Evolutionary conservation across 2,329 filamentous ascomycete genomes (phyloP).

Genomic region (Exophiala sp.): DNA sequence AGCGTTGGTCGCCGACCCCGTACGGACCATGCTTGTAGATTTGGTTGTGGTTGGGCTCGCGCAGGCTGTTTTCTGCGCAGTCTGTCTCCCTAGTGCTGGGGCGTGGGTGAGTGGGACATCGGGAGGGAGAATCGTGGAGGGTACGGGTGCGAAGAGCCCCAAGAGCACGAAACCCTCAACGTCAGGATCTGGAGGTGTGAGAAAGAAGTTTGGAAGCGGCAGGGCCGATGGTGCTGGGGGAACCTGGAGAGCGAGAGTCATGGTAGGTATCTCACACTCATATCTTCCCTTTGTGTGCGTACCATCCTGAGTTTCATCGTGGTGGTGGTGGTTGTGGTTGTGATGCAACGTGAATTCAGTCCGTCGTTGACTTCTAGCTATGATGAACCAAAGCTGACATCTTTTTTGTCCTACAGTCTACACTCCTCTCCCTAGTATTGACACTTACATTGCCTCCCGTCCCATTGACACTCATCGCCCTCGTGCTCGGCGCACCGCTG

Average conservation of each 20-base stretch:
- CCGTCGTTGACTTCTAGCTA: too few relatives aligned
- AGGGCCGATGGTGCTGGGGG: slow-evolving; percentile 15
- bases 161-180: slow-evolving; percentile 1
- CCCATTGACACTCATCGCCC: slow-evolving; percentile 53
- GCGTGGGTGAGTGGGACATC: slow-evolving; percentile 28
- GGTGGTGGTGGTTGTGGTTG: too few relatives aligned
- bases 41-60: slow-evolving; percentile 58
- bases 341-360: too few relatives aligned
- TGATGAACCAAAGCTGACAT: too few relatives aligned
- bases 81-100: slow-evolving; percentile 54
- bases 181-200: slow-evolving; percentile 14
- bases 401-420: slow-evolving; percentile 16
- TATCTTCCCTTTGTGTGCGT: too few relatives aligned
- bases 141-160: slow-evolving; percentile 13
- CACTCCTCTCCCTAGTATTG: slow-evolving; percentile 55
- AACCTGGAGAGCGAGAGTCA: slow-evolving; percentile 22
- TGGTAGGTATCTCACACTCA: slow-evolving; percentile 20
- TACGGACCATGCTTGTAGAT: slow-evolving; percentile 55
- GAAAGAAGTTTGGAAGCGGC: slow-evolving; percentile 17
- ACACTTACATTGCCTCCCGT: slow-evolving; percentile 49
- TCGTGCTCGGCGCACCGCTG: slow-evolving; percentile 83
- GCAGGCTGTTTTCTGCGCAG: slow-evolving; percentile 56
- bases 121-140: slow-evolving; percentile 20
- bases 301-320: too few relatives aligned
- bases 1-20: slow-evolving; percentile 63